Conservation (phyloP, 2,329 filamentous ascomycete species). For the Sporothrix mexicana region DNA sequence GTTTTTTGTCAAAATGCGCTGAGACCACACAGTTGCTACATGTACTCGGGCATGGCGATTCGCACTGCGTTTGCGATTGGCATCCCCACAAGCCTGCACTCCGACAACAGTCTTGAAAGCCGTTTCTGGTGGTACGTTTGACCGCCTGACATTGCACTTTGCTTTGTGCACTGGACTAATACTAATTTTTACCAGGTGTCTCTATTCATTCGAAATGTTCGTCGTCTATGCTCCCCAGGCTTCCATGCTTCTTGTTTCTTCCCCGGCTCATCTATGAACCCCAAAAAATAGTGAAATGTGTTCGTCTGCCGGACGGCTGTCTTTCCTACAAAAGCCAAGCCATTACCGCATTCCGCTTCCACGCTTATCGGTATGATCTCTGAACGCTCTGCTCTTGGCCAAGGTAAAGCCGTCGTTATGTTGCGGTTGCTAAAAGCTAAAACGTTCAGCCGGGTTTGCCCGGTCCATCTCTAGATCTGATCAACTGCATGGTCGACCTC, state of each 20-base stretch:
- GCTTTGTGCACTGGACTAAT: no score
- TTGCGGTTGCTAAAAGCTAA: no score
- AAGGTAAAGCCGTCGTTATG: no score
- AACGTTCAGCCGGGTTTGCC: no score
- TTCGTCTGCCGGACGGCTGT: slow-evolving; percentile 3
- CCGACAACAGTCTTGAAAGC: slow-evolving; percentile 5
- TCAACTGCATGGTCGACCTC: slow-evolving; percentile 19
- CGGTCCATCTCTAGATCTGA: slow-evolving; percentile 7
- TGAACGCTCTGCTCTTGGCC: no score
- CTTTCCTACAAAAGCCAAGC: slow-evolving; percentile 3
- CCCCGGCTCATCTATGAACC: no score
- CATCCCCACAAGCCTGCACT: slow-evolving; percentile 1
- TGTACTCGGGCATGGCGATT: slow-evolving; percentile 10
- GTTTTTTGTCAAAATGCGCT: slow-evolving; percentile 9
- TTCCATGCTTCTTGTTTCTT: no score
- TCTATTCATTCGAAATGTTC: no score
- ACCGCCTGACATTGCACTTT: no score
- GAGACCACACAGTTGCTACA: slow-evolving; percentile 11
- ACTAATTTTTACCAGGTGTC: no score
- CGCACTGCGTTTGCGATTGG: slow-evolving; percentile 12
- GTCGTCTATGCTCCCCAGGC: no score
- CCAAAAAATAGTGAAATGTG: slow-evolving; percentile 7
- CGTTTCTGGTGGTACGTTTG: slow-evolving; percentile 9
- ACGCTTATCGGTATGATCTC: slow-evolving; percentile 13
- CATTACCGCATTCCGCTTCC: slow-evolving; percentile 8